Evolutionary conservation across 1,284 basidiomycete species (phyloP).

Genomic region (Moniliella sp.): DNA sequence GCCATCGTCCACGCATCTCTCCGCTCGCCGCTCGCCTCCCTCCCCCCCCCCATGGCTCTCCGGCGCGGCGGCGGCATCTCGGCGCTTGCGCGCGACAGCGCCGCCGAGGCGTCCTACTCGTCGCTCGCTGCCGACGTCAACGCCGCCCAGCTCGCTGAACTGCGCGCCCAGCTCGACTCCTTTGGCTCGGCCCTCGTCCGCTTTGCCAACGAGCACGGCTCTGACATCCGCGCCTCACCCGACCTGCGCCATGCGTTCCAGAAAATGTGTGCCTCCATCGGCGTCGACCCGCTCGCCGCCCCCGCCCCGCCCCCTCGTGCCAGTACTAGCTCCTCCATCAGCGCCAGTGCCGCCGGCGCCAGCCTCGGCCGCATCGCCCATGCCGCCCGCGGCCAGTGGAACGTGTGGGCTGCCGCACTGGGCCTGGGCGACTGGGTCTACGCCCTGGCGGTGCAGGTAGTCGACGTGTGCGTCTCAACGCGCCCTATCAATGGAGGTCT

Average conservation of each 20-base stretch:
- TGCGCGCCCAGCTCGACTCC: constrained; percentile 57
- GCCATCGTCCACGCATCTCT: too few relatives aligned
- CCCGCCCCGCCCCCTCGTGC: constrained; percentile 4
- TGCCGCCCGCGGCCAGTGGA: constrained; percentile 39
- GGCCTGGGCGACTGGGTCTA: constrained; percentile 78
- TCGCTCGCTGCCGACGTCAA: constrained; percentile 60
- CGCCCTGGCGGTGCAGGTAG: constrained; percentile 84
- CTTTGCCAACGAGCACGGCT: constrained; percentile 64
- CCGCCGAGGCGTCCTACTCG: constrained; percentile 43
- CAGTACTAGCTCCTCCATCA: constrained; percentile 1
- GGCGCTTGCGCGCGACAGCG: constrained; percentile 36
- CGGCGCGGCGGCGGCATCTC: constrained; percentile 39
- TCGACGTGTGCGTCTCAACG: constrained; percentile 80
- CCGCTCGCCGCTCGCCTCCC: too few relatives aligned
- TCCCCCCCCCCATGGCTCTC: too few relatives aligned
- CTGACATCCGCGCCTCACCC: constrained; percentile 62
- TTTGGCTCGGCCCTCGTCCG: constrained; percentile 59
- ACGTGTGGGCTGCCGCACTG: constrained; percentile 56
- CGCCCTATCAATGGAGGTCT: constrained; percentile 71
- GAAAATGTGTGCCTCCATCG: constrained; percentile 81
- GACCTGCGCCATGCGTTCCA: constrained; percentile 77
- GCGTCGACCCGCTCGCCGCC: constrained; percentile 71
- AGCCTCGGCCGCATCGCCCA: constrained; percentile 43
- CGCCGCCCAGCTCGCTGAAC: constrained; percentile 50
- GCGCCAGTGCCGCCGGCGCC: constrained; percentile 7